Percentiles rank a stretch among this genome's conserved stretches.
These are phyloP conservation scores for Solanum paucissectum DNA, from an alignment of 257 asterid genomes.

Conservation along the genomic window DNA sequence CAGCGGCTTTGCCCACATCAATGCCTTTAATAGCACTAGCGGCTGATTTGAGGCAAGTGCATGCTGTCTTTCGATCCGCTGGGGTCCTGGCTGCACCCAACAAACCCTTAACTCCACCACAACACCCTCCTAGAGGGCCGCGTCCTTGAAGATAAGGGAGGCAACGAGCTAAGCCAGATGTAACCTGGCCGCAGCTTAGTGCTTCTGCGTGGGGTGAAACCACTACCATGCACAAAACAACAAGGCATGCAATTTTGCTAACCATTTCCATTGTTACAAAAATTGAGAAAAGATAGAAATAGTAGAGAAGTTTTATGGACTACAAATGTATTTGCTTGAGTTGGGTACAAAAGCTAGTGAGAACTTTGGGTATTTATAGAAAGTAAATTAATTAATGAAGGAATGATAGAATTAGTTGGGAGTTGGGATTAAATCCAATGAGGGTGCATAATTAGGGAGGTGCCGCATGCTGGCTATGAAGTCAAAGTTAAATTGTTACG, in stretches of 20 bases:
- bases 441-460: too few relatives aligned
- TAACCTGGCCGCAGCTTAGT: not conserved
- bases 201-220: constrained; percentile 7
- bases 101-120: not conserved
- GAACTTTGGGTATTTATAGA: not conserved
- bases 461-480: too few relatives aligned
- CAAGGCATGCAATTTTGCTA: not conserved
- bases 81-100: not conserved
- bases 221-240: not conserved
- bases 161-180: not conserved
- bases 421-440: not conserved
- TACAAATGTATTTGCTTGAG: too few relatives aligned
- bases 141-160: not conserved
- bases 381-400: not conserved
- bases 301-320: too few relatives aligned
- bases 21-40: not conserved
- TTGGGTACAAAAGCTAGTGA: not conserved
- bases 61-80: constrained; percentile 3
- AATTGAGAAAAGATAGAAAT: too few relatives aligned
- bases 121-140: not conserved
- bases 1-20: not conserved
- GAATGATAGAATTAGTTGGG: not conserved
- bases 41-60: constrained; percentile 8
- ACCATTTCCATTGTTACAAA: not conserved
- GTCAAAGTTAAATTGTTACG: too few relatives aligned